These are phyloP conservation scores for Pulveroboletus sp. DNA, from an alignment of 768 basidiomycete species.

Conservation along the genomic window DNA sequence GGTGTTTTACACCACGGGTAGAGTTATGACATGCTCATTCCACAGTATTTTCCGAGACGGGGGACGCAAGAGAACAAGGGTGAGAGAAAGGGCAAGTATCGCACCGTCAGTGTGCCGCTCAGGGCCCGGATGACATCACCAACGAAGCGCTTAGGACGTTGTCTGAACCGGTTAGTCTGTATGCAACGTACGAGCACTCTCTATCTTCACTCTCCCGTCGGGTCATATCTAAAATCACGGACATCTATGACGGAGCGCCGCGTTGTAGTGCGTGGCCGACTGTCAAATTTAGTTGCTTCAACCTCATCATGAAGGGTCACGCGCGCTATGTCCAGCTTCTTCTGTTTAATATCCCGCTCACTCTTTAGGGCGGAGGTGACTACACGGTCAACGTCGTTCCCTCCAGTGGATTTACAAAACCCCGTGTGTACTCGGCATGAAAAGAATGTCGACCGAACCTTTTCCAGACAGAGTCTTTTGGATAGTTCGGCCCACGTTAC, in stretches of 20 bases:
- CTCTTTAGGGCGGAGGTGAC: slow-evolving; percentile 92
- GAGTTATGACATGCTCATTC: too few relatives aligned
- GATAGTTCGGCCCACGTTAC: slow-evolving; percentile 97
- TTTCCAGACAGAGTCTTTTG: slow-evolving; percentile 88
- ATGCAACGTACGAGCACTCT: too few relatives aligned
- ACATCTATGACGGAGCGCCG: slow-evolving; percentile 82
- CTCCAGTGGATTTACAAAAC: slow-evolving; percentile 97
- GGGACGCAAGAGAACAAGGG: too few relatives aligned
- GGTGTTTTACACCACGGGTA: too few relatives aligned
- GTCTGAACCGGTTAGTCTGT: too few relatives aligned
- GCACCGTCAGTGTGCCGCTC: slow-evolving; percentile 65
- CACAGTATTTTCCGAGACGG: too few relatives aligned
- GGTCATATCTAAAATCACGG: slow-evolving; percentile 82
- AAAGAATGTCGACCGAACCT: slow-evolving; percentile 69
- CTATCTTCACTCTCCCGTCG: slow-evolving; percentile 31
- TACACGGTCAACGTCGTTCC: slow-evolving; percentile 96
- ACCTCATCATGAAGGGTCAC: slow-evolving; percentile 93
- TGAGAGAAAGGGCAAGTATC: too few relatives aligned
- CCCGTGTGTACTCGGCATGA: slow-evolving; percentile 90
- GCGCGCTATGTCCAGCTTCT: slow-evolving; percentile 88
- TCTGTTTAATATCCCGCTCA: slow-evolving; percentile 77
- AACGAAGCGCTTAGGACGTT: too few relatives aligned
- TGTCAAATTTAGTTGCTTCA: slow-evolving; percentile 98
- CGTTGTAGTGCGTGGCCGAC: slow-evolving; percentile 95
- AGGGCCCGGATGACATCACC: neutral